Conservation (phyloP, 352 stramenopile species). For the Globisporangium megalacanthum region DNA sequence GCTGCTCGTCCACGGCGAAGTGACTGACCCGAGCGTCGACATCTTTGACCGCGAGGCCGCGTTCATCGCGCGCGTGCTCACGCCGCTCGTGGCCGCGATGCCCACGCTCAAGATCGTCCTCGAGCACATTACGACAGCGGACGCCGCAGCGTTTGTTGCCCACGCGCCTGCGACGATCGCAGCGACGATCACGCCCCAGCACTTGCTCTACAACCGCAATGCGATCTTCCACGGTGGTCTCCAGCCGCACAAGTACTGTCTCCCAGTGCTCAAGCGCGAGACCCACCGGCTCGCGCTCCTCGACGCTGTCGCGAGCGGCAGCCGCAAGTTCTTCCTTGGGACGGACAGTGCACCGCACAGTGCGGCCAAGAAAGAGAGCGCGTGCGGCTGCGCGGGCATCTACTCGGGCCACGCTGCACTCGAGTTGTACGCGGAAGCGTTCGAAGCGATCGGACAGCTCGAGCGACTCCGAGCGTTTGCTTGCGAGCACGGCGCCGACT, state of each 20-base stretch:
- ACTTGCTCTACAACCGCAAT: slow-evolving; percentile 99
- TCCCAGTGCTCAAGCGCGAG: slow-evolving; percentile 98
- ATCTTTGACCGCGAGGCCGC: slow-evolving; percentile 97
- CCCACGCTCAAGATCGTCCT: slow-evolving; percentile 98
- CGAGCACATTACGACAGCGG: slow-evolving; percentile 98
- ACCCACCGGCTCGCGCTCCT: slow-evolving; percentile 90
- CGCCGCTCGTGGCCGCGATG: slow-evolving; percentile 91
- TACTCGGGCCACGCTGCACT: slow-evolving; percentile 96
- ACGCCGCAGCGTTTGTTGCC: slow-evolving; percentile 95
- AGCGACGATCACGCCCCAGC: slow-evolving; percentile 98
- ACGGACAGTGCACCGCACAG: slow-evolving; percentile 98
- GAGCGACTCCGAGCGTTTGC: slow-evolving; percentile 94
- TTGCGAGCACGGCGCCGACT: slow-evolving; percentile 93
- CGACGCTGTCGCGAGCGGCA: slow-evolving; percentile 87
- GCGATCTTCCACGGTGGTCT: slow-evolving; percentile 91
- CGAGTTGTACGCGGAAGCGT: slow-evolving; percentile 97
- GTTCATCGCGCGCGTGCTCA: slow-evolving; percentile 96
- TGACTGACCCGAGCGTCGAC: slow-evolving; percentile 92
- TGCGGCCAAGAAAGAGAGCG: slow-evolving; percentile 88
- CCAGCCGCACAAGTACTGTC: slow-evolving; percentile 98
- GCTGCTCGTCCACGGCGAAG: slow-evolving; percentile 96
- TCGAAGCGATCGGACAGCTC: slow-evolving; percentile 91
- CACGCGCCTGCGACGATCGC: slow-evolving; percentile 88
- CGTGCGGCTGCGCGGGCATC: slow-evolving; percentile 92
- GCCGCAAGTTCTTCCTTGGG: slow-evolving; percentile 97